phyloP scores from a whole-genome alignment of 2,329 filamentous ascomycete species.

The Exophiala sideris region DNA sequence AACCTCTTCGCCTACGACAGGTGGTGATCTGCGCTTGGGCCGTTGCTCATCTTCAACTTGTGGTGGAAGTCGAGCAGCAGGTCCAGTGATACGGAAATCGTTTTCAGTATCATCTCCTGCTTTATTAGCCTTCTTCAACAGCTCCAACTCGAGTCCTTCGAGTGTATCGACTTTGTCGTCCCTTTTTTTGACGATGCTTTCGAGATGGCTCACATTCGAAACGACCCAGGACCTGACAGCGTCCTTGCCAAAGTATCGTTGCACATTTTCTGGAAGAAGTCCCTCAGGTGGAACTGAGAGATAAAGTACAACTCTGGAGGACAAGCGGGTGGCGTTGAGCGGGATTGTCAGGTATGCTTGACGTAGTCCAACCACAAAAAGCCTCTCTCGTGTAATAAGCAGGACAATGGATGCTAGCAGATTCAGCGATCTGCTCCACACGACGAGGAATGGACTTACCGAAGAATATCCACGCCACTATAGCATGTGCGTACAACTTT shows the following conservation, averaged over 20 bases:
- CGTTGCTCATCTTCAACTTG: conserved; percentile 37
- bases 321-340: conserved; percentile 76
- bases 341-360: conserved; percentile 89
- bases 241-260: conserved; percentile 72
- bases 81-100: neutral
- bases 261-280: conserved; percentile 68
- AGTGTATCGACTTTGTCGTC: conserved; percentile 74
- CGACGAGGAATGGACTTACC: conserved; percentile 41
- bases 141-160: conserved; percentile 82
- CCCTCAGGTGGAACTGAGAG: conserved; percentile 77
- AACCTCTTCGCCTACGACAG: conserved; percentile 57
- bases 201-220: conserved; percentile 71
- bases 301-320: conserved; percentile 83
- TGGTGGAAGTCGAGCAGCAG: neutral
- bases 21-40: conserved; percentile 67
- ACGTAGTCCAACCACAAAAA: conserved; percentile 86
- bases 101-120: conserved; percentile 2
- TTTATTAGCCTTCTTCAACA: conserved; percentile 71
- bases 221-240: conserved; percentile 79
- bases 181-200: conserved; percentile 74
- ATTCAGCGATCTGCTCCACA: neutral
- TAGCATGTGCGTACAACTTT: conserved; percentile 74
- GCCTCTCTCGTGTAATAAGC: conserved; percentile 78
- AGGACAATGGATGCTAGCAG: conserved; percentile 68
- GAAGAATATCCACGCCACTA: conserved; percentile 76